Base-by-base conservation (phyloP, 129 eudicot genomes). In the Flaveria trinervia region DNA sequence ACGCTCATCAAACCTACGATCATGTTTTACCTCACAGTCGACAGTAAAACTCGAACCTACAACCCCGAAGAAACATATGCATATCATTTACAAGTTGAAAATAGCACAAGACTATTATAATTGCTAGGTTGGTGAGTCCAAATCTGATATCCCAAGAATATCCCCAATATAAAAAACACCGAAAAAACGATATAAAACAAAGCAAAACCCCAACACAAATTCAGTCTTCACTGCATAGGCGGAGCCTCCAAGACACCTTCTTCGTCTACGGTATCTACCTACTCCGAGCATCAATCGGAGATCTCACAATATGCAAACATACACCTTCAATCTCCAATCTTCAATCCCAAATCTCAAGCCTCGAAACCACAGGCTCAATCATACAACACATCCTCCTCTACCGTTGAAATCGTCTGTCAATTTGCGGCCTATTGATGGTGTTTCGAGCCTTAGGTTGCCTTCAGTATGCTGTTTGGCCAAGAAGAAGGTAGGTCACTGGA, bases 231-330 rank as follows among this genome's bases (percentile, higher is more conserved):
- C 81, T 73, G 23, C 68, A 72, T 83, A 50, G 85, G 83, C 92
- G 92, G 92, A 87, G 89, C 86, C 80, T 75, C 91, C 89, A 80
- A 88, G 71, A 82, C 73, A 25, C 33, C 64, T 71, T 28, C 64
- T 71, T 28, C 64, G 30, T 12, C 5, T 41, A 43, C 68, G 9
- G 11, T 8, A 57, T 75, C 73, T 73, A 70, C 81, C 82, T 74
- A 74, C 80, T 73, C 66, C 78, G 76, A 9, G 62, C 66, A 20
- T 33, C 23, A 23, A 67, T 76, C 83, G 81, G 36, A 79, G 71
- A 72, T 76, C 83, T 79, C 78, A 23, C 81, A 82, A 92, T 71
- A 93, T 90, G 97, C 98, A 93, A 87, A 81, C 82, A 87, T 26
- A 83, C 9, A 86, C 98, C 0, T 75, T 88, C 82, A 68, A 88